Evolutionary conservation across 2,329 filamentous ascomycete genomes (phyloP), one percentile per base, ranked within the genome.

Genomic region (Penicillium aurantiogriseum): DNA sequence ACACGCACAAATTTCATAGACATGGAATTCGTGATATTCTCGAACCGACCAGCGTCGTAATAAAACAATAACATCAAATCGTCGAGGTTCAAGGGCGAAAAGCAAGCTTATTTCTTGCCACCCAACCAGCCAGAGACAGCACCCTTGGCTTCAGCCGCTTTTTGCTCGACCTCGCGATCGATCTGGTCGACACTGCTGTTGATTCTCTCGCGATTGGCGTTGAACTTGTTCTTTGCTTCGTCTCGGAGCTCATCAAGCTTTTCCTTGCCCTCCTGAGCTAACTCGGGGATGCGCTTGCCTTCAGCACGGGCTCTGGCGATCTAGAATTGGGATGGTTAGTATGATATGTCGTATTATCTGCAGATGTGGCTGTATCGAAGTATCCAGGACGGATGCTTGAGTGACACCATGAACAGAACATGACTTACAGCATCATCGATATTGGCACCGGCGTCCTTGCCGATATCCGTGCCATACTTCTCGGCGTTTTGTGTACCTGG

Each of bases 71-170:
- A 47, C 17, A 35, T 52, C 21, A 35, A 51, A 43, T 50, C 23
- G 31, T 39, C n/a, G 31, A 35, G 27, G 15, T 21, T 35, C 13
- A 17, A 50, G 10, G 43, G 35, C 13, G 2, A 35, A 15, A 15
- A 47, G 15, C 6, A 36, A 31, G 29, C 53, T 44, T 67, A 73
- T 61, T 72, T 72, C 46, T 72, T 79, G 51, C 83, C 83, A 23
- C 91, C 88, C 70, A 97, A 96, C 92, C 92, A 97, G 73, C 89
- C 85, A 42, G 88, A 90, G 68, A 96, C 76, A 63, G 89, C 88
- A 68, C 86, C 85, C 86, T 96, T 96, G 44, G 91, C 89, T 80
- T 96, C 89, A 51, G 86, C 77, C 4, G 91, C 86, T 64, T 87
- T 86, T 64, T 90, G 81, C 80, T 92, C 89, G 51, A 96, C 88